phyloP scores from a whole-genome alignment of 768 basidiomycete genomes.

The Suillus paluster region DNA sequence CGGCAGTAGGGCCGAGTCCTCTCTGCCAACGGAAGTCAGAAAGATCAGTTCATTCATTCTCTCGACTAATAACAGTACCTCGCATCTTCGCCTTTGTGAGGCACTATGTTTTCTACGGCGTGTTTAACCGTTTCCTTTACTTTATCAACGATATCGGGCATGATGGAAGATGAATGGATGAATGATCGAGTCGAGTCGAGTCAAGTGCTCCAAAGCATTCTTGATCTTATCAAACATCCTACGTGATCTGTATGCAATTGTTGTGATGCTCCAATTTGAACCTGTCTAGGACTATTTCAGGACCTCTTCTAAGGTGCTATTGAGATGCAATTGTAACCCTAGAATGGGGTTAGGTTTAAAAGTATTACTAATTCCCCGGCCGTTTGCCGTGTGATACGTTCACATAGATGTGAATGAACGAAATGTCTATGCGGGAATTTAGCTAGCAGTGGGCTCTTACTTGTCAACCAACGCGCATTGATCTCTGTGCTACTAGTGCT shows the following conservation, averaged over 20 bases:
- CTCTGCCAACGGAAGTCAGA: not conserved
- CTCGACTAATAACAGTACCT: not conserved
- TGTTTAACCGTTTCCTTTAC: no score
- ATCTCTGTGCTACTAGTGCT: not conserved
- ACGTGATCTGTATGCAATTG: slow-evolving; percentile 1
- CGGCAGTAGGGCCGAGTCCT: not conserved
- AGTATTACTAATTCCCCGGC: slow-evolving; percentile 4
- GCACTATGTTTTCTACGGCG: no score
- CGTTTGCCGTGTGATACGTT: slow-evolving; percentile 3
- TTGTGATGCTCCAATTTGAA: not conserved
- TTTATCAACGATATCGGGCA: slow-evolving; percentile 17
- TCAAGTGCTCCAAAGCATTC: not conserved
- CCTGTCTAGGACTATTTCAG: no score
- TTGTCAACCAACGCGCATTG: not conserved
- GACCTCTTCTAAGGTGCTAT: no score
- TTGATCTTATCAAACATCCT: slow-evolving; percentile 25
- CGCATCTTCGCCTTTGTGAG: no score
- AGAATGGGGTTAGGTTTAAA: slow-evolving; percentile 25
- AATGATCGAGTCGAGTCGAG: slow-evolving; percentile 10
- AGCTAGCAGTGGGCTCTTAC: not conserved
- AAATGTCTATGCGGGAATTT: slow-evolving; percentile 1
- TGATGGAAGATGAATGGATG: slow-evolving; percentile 12
- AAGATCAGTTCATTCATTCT: not conserved
- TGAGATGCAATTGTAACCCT: slow-evolving; percentile 9
- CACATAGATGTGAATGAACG: slow-evolving; percentile 3